Base-by-base conservation (phyloP, 768 basidiomycete genomes). In the Dioszegia hungarica region DNA sequence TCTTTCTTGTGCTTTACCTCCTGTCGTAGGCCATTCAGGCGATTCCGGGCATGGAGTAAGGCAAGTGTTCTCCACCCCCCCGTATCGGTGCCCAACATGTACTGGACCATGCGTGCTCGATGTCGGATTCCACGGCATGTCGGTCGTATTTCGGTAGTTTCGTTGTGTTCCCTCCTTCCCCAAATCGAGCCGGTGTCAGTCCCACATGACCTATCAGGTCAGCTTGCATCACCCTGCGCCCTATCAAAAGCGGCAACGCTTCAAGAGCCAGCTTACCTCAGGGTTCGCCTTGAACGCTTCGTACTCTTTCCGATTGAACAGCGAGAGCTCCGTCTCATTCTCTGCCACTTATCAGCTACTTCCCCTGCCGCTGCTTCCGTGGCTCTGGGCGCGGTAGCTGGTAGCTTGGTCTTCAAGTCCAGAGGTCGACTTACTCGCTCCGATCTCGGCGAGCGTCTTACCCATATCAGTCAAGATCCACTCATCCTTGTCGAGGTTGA, bases 261-360 rank as follows among this genome's bases (percentile, higher is more conserved):
- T 12, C 15, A 34, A 15, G 36, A 17, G 3, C 3, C 17, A 14
- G 61, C 64, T 28, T 31, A 90, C 91, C 79, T 86, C 83, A 14
- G 94, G 95, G 73, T 94, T 81, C 43, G 79, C 63, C 75, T 89
- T 89, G 82, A 91, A 99, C 29, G 77, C 77, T 28, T 89, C 84
- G 66, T 98, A 98, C 17, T 82, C 77, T 40, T 82, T 80, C 27
- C 82, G 79, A 66, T 86, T 86, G 79, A 98, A 98, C 77, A 94
- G 87, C 72, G 89, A 92, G 61, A 93, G 81, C 78, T 99, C 94
- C 0, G 89, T 88, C 76, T 99, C 94, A 72, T 98, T 94, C 76
- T 95, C 94, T 97, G 39, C 20, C 9, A 3, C 3, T 22, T 33
- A 19, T 54, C 61, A 54, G 39, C 25, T 17, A 34, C 8, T n/a